These are phyloP conservation scores for Hypoxylon lienhwacheense DNA, from an alignment of 495 filamentous ascomycete species.

Conservation along the genomic window DNA sequence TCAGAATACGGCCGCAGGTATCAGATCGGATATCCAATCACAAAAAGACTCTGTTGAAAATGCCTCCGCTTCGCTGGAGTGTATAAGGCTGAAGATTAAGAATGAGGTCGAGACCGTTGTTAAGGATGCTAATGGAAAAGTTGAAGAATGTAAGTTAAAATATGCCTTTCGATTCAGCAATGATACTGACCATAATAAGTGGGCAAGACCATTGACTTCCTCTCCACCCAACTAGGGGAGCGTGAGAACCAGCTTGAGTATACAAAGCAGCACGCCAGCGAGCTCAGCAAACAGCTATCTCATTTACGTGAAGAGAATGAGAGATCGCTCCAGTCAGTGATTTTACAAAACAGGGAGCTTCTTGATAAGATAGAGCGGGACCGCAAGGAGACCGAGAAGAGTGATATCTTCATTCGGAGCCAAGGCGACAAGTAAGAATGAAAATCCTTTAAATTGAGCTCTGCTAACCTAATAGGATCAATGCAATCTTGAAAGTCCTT, in stretches of 20 bases:
- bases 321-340: slow-evolving; percentile 32
- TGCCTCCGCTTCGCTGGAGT: slow-evolving; percentile 36
- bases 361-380: slow-evolving; percentile 33
- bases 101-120: slow-evolving; percentile 37
- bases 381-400: slow-evolving; percentile 8
- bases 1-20: slow-evolving; percentile 28
- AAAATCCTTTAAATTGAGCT: not conserved
- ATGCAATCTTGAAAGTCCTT: slow-evolving; percentile 17
- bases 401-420: slow-evolving; percentile 9
- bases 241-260: slow-evolving; percentile 38
- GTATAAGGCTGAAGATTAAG: slow-evolving; percentile 37
- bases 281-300: slow-evolving; percentile 35
- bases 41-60: slow-evolving; percentile 31
- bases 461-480: slow-evolving; percentile 26
- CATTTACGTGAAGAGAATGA: slow-evolving; percentile 35
- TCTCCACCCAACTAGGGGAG: slow-evolving; percentile 31
- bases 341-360: slow-evolving; percentile 38
- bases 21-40: slow-evolving; percentile 24
- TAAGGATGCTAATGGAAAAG: slow-evolving; percentile 33
- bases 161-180: not conserved
- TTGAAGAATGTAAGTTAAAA: slow-evolving; percentile 34
- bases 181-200: slow-evolving; percentile 29
- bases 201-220: slow-evolving; percentile 28
- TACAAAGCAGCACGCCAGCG: slow-evolving; percentile 30
- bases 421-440: slow-evolving; percentile 31